Evolutionary conservation across 495 filamentous ascomycete genomes (phyloP).

Genomic region (Tuber brumale): DNA sequence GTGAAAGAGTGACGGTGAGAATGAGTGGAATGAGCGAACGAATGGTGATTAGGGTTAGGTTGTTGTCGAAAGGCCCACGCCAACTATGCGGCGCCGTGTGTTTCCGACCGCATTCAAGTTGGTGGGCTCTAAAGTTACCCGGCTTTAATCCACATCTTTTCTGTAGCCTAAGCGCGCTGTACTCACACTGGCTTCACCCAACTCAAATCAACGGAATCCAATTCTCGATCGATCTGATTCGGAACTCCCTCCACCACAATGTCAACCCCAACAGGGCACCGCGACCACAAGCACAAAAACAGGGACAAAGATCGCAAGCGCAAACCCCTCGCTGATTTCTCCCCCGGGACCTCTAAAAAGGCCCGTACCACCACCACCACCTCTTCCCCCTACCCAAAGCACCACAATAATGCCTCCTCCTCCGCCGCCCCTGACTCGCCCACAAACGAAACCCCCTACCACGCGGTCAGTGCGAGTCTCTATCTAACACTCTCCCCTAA

Average conservation of each 20-base stretch:
- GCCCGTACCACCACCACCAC: constrained; percentile 32
- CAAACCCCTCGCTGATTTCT: constrained; percentile 46
- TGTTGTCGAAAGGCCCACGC: not conserved
- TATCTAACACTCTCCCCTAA: constrained; percentile 65
- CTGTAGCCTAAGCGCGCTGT: not conserved
- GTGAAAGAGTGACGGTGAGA: constrained; percentile 19
- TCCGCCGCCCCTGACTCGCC: not conserved
- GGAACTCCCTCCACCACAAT: constrained; percentile 18
- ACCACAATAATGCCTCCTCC: constrained; percentile 9
- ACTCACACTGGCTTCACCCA: constrained; percentile 21
- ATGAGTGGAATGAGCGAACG: constrained; percentile 3
- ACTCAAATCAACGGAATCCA: constrained; percentile 13
- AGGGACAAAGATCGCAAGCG: constrained; percentile 47
- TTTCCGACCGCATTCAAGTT: not conserved
- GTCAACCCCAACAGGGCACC: constrained; percentile 40
- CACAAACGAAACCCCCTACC: constrained; percentile 52
- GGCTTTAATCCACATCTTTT: constrained; percentile 13
- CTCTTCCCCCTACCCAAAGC: constrained; percentile 5
- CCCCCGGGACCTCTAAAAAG: constrained; percentile 40
- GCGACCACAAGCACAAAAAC: constrained; percentile 54
- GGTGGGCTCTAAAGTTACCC: constrained; percentile 28
- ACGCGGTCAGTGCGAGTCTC: constrained; percentile 56
- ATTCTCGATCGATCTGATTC: not conserved
- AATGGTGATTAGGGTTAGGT: not conserved
- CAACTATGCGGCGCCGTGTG: not conserved